Conservation (phyloP, 345 rosid species). For the Aquilaria sinensis region DNA sequence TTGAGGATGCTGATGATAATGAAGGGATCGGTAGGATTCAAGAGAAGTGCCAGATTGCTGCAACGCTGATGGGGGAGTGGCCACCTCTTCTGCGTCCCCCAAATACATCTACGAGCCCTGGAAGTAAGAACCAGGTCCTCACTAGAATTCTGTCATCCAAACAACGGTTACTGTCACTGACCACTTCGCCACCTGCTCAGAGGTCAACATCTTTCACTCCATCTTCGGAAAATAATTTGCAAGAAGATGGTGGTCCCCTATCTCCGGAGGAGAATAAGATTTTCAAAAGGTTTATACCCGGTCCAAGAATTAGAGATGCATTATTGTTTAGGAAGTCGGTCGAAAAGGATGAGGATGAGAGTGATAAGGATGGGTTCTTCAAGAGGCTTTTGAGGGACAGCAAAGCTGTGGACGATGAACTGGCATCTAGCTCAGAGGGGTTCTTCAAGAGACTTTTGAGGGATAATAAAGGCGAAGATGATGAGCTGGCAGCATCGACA, state of each 20-base stretch:
- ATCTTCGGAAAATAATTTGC: slow-evolving; percentile 43
- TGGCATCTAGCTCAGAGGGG: slow-evolving; percentile 5
- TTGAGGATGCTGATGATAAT: slow-evolving; percentile 92
- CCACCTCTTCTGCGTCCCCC: slow-evolving; percentile 57
- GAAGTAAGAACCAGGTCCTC: slow-evolving; percentile 87
- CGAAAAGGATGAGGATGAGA: slow-evolving; percentile 7
- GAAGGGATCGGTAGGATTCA: slow-evolving; percentile 96
- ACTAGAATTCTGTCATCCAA: slow-evolving; percentile 78
- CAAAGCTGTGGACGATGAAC: neutral
- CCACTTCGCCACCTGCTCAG: slow-evolving; percentile 67
- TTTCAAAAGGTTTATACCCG: neutral
- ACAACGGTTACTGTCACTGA: slow-evolving; percentile 77
- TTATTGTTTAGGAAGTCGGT: slow-evolving; percentile 22
- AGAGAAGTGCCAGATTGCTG: slow-evolving; percentile 96
- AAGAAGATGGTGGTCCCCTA: slow-evolving; percentile 43
- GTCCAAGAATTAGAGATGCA: slow-evolving; percentile 12
- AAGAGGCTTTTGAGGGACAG: slow-evolving; percentile 2
- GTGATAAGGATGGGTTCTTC: slow-evolving; percentile 1
- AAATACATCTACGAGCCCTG: slow-evolving; percentile 48
- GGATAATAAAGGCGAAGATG: no score
- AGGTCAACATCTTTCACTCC: slow-evolving; percentile 70
- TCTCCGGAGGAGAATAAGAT: neutral
- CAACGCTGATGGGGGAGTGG: slow-evolving; percentile 98
- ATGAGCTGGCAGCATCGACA: no score
- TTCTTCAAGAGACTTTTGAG: slow-evolving; percentile 2